Evolutionary conservation across 148 eudicot species (phyloP), one percentile per base, ranked within the genome.

Genomic region (Fagopyrum esculentum): DNA sequence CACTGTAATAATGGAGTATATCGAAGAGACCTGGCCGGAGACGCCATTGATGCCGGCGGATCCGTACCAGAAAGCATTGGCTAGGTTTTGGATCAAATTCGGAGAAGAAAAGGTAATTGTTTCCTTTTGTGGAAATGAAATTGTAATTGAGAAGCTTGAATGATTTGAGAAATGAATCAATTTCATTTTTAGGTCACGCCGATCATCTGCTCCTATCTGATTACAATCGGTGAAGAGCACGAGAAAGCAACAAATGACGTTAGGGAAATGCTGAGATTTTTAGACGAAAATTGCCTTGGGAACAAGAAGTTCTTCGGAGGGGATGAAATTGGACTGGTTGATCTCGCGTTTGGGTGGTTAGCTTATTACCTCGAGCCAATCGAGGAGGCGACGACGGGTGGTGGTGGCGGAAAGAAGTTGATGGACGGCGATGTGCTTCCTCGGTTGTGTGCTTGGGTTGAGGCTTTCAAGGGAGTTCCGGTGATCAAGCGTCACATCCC

Each of bases 11-110:
- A 30, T 60, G 35, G 66, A 60, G 66, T 60, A 60, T 35, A 60
- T 26, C 13, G 66, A 60, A 9, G 66, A 60, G 19, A 60, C 66
- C 0, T 60, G 66, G 66, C 66, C 66, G 66, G 40, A 60, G 66
- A 60, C 4, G 8, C 66, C 66, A 60, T 26, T 60, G 43, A 60
- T 60, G 66, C 66, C 66, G 40, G 40, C 66, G 0, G 66, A 60
- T 9, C 13, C 66, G 1, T 60, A 60, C 30, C 66, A 60, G 66
- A 26, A 35, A 19, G 66, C 66, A 9, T 8, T 60, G 43, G 35
- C 40, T 12, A 26, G 66, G 66, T 60, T 60, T 30, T 60, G 66
- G 66, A 60, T 60, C 66, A 60, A 60, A 60, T 60, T 60, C 4
- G 40, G 11, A 2, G 66, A 60, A 10, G 40, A 60, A 30, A 60